These are phyloP conservation scores for Clarireedia homoeocarpa DNA, from an alignment of 2,329 filamentous ascomycete species.

Conservation along the genomic window DNA sequence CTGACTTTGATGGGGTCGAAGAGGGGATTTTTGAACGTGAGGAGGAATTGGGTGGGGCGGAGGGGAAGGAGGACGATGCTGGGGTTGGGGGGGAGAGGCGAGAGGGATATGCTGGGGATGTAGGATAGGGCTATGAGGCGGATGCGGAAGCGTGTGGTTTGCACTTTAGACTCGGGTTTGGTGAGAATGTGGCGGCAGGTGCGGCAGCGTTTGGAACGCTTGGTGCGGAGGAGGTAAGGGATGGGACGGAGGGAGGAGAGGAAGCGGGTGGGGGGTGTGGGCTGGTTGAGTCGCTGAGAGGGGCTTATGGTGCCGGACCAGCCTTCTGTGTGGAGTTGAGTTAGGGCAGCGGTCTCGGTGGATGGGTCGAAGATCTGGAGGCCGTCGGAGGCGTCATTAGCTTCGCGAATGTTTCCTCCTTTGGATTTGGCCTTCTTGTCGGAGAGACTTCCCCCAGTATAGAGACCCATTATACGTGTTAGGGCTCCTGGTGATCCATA, in stretches of 20 bases:
- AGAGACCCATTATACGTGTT: conserved; percentile 85
- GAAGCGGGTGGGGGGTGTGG: conserved; percentile 47
- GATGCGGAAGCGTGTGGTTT: conserved; percentile 85
- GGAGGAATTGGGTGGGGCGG: conserved; percentile 66
- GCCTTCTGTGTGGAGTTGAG: conserved; percentile 45
- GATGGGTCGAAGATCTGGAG: conserved; percentile 43
- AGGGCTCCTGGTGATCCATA: conserved; percentile 73
- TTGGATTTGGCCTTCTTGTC: conserved; percentile 61
- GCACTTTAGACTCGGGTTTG: conserved; percentile 86
- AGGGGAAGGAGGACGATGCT: conserved; percentile 19
- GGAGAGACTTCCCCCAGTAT: conserved; percentile 57
- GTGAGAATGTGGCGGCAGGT: conserved; percentile 91
- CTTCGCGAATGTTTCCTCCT: conserved; percentile 72
- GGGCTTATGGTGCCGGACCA: conserved; percentile 55
- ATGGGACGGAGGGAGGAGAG: conserved; percentile 70
- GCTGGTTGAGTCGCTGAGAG: conserved; percentile 46
- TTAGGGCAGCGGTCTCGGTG: conserved; percentile 50
- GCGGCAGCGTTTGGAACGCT: conserved; percentile 88
- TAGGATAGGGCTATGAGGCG: conserved; percentile 81
- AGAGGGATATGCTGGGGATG: conserved; percentile 74
- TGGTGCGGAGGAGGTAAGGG: conserved; percentile 77
- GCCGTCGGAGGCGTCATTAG: conserved; percentile 62
- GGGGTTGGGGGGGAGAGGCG: conserved; percentile 42
- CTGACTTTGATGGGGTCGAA: conserved; percentile 87
- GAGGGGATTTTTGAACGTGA: conserved; percentile 89